Conservation (phyloP, 2,329 filamentous ascomycete genomes). For the Mycogone perniciosa region DNA sequence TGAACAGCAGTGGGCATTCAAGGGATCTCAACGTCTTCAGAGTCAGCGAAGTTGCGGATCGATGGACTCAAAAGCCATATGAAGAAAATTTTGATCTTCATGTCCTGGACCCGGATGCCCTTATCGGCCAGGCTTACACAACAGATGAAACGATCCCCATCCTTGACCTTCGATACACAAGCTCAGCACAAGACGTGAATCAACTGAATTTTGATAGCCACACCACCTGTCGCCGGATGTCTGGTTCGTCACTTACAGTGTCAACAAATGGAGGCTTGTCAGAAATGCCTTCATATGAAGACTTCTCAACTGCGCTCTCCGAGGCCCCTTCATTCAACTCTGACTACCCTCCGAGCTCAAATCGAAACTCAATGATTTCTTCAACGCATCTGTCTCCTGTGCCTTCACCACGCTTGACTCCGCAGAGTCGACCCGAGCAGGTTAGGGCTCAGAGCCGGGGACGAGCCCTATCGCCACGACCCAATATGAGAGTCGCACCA, state of each 20-base stretch:
- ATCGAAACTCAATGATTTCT: slow-evolving; percentile 63
- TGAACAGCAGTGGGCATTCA: slow-evolving; percentile 41
- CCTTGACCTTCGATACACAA: slow-evolving; percentile 51
- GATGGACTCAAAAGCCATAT: slow-evolving; percentile 49
- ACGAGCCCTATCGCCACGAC: slow-evolving; percentile 63
- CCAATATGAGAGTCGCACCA: slow-evolving; percentile 60
- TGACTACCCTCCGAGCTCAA: slow-evolving; percentile 61
- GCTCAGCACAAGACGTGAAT: slow-evolving; percentile 42
- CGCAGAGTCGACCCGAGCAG: slow-evolving; percentile 53
- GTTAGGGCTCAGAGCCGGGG: slow-evolving; percentile 61
- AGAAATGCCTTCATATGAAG: slow-evolving; percentile 65
- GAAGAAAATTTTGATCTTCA: slow-evolving; percentile 53
- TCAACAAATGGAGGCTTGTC: slow-evolving; percentile 60
- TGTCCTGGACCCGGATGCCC: slow-evolving; percentile 49
- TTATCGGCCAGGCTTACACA: slow-evolving; percentile 56
- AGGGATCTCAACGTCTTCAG: background rate
- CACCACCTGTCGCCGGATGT: slow-evolving; percentile 57
- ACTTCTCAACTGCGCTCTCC: slow-evolving; percentile 59
- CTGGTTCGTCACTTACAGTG: slow-evolving; percentile 67
- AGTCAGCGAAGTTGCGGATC: slow-evolving; percentile 16
- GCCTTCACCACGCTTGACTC: slow-evolving; percentile 61
- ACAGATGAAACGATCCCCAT: slow-evolving; percentile 58
- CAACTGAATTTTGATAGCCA: slow-evolving; percentile 44
- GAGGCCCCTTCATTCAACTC: slow-evolving; percentile 62
- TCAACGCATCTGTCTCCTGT: slow-evolving; percentile 67